Evolutionary conservation across 768 basidiomycete genomes (phyloP), one percentile per base, ranked within the genome.

Genomic region (Podaxis sp.): DNA sequence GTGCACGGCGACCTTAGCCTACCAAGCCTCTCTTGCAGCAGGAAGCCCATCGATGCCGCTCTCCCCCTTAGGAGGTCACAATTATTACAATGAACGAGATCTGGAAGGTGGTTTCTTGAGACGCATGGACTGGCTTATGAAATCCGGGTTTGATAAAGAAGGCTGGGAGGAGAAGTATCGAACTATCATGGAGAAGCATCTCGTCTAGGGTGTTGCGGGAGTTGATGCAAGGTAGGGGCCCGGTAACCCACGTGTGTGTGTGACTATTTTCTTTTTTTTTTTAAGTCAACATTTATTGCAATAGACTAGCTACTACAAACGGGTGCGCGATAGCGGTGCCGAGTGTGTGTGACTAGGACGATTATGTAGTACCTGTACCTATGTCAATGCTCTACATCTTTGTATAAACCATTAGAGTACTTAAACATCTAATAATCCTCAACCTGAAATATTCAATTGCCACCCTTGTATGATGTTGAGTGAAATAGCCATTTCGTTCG

Each of bases 31-130:
- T 25, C n/a, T 40, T 3, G 9, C 65, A 16, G 65, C 67, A 9
- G 48, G 61, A 3, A 54, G 50, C 1, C 55, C 62, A n/a, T 64
- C 64, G 9, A 48, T 54, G 25, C 53, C 59, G 21, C 58, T 74
- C 14, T 77, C 79, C 63, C 82, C 83, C 21, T 73, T 76, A 32
- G 85, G 84, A 11, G 85, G 86, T 2, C 84, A 88, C 68, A 85
- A 85, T 63, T 88, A 87, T 67, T 86, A 86, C 69, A 82, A 79
- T 60, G 76, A 76, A 14, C 73, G 83, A 36, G 81, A 86, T 65
- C 72, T 83, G 67, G 84, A 87, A 65, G 73, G 72, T 55, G 23
- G 51, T 4, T 68, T 80, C 9, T 37, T 71, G 13, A 73, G 75
- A 13, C 73, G 81, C 54, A 72, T 82, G 58, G 59, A 66, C 13